Base-by-base conservation (phyloP, 108 stramenopile genomes). In the Cyclotella kingstonii region DNA sequence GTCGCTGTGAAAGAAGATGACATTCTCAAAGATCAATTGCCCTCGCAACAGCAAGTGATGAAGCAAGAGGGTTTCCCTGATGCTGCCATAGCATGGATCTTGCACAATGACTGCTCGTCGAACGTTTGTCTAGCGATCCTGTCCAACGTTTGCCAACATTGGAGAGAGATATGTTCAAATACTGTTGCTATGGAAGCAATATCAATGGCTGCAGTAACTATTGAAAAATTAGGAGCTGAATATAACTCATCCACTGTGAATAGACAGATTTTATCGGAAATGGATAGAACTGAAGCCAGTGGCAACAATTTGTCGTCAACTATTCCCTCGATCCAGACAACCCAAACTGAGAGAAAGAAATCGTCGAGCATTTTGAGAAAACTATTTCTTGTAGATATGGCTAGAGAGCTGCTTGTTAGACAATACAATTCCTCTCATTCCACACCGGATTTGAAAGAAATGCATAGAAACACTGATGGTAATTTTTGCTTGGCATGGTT, bases 401-500 rank as follows among this genome's bases (percentile, higher is more conserved):
- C 80, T 21, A 49, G 73, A 29, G 57, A 68, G 30, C 9, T 81
- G 9, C 14, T 80, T 41, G 44, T 52, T 10, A 50, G 45, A 38
- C 61, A 66, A 27, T 45, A n/a, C 50, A 42, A 23, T 43, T 36
- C 17, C 45, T 27, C 42, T 15, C 43, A 44, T 15, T 15, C n/a
- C n/a, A n/a, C 62, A 38, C 22, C 35, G 19, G 35, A 34, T 23
- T 27, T 10, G 31, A 50, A 9, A 35, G 41, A 38, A 45, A 31
- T 54, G 18, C 15, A 47, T 19, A 35, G 9, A 3, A 53, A 68
- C 17, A 47, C 46, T 10, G 71, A 80, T n/a, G 84, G 85, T 31
- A 81, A 76, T 6, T 92, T 84, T 65, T 89, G 87, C 43, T 39
- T 84, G 23, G 80, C 87, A 22, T 92, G 91, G 91, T 92, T 92